These are phyloP conservation scores for Chlamydomonas sp. DNA, from an alignment of 139 green algal genomes.

Conservation along the genomic window DNA sequence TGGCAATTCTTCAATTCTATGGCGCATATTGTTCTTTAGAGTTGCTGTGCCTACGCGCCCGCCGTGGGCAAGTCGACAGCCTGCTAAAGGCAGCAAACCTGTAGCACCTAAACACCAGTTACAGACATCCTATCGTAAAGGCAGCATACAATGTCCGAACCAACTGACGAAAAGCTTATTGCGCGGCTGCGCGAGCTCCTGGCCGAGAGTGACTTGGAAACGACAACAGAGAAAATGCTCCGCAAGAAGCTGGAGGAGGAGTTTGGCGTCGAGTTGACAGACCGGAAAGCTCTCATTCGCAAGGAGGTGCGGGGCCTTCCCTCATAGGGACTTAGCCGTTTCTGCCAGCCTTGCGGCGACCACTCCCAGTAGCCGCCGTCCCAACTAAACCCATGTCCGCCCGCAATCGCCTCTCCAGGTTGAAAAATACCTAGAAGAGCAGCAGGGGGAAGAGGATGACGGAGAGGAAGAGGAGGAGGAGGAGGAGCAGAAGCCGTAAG, in stretches of 20 bases:
- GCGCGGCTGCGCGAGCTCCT: conserved; percentile 54
- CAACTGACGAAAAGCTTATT: conserved; percentile 15
- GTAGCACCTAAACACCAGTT: too few species aligned
- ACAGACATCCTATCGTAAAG: not conserved
- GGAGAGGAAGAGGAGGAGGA: conserved; percentile 34
- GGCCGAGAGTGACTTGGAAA: conserved; percentile 54
- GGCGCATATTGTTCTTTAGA: too few species aligned
- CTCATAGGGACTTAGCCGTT: not conserved
- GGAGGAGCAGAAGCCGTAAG: conserved; percentile 37
- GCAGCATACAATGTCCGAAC: not conserved
- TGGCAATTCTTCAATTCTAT: too few species aligned
- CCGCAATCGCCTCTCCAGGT: conserved; percentile 28
- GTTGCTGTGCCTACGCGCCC: too few species aligned
- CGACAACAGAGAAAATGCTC: conserved; percentile 74
- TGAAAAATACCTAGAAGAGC: conserved; percentile 37
- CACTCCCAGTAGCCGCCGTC: too few species aligned
- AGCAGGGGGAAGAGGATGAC: conserved; percentile 38
- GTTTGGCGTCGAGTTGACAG: conserved; percentile 60
- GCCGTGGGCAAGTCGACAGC: too few species aligned
- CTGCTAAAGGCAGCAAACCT: too few species aligned
- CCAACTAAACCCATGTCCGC: too few species aligned
- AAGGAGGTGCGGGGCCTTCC: conserved; percentile 40
- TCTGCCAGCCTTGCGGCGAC: too few species aligned
- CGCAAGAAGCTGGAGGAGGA: conserved; percentile 74
- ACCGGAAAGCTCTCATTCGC: conserved; percentile 68